Base-by-base conservation (phyloP, 1,284 basidiomycete species). In the Phlebopus sp. region DNA sequence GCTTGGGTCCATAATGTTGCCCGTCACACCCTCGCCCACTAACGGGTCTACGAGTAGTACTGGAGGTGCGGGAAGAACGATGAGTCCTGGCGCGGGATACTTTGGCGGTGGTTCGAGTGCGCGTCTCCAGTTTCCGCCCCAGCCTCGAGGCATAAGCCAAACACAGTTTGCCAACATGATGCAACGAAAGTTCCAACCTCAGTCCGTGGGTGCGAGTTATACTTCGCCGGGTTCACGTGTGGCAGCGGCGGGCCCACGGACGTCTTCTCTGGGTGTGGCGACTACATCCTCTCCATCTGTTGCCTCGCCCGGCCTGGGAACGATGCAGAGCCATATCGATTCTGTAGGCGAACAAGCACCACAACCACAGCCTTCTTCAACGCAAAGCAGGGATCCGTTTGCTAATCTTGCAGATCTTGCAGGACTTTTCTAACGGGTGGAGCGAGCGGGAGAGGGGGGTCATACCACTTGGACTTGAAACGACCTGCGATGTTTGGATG, bases 361-460 rank as follows among this genome's bases (percentile, higher is more conserved):
- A 10, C 62, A 51, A 40, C 23, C 44, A 14, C 57, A 51, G 13
- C 43, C 57, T 8, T 34, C 34, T 2, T 39, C 49, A 8, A 18
- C 63, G 37, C 77, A 80, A 60, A 72, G 70, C 52, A 90, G 87
- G 61, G 88, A 91, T 66, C 89, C 89, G 32, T 91, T 91, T 58
- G 85, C 86, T 13, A 88, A 90, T 66, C 70, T 91, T 37, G 86
- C 76, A 2, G 83, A 90, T 66, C 70, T 91, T 37, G 86, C 76
- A 2, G 83, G 83, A 31, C 67, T 91, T 49, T 90, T 91, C 62
- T 91, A 68, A 71, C 18, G 34, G 14, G 25, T 43, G 17, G 27
- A 42, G 23, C 6, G 21, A n/a, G 11, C 18, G 21, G 37, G 17
- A 11, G 32, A 18, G 18, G 19, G 2, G n/a, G 21, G 19, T 35